Percentiles rank a stretch among this genome's conserved stretches.
These are phyloP conservation scores for Clarireedia homoeocarpa DNA, from an alignment of 2,329 filamentous ascomycete species.

Conservation along the genomic window DNA sequence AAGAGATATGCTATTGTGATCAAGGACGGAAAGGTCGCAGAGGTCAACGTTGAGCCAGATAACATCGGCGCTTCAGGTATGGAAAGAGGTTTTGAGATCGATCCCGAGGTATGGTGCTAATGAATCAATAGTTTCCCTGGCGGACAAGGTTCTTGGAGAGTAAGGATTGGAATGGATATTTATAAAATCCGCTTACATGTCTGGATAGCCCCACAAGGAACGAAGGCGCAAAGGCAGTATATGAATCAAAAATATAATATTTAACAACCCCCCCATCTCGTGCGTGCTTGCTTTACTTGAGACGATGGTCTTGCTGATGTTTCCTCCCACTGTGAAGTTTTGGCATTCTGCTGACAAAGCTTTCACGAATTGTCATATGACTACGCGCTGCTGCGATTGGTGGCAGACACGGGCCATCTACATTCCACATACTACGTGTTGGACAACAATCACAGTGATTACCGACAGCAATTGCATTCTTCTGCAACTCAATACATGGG, in stretches of 20 bases:
- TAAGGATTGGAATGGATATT: slow-evolving; percentile 6
- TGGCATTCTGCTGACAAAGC: neutral
- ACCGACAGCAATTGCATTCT: no score
- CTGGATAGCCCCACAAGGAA: neutral
- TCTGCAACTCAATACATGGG: no score
- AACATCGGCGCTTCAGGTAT: slow-evolving; percentile 62
- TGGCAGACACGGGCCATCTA: no score
- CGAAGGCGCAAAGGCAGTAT: neutral
- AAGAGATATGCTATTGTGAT: slow-evolving; percentile 83
- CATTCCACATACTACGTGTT: no score
- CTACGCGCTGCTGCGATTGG: no score
- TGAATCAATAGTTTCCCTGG: slow-evolving; percentile 28
- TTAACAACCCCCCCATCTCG: no score
- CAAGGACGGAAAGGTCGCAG: slow-evolving; percentile 76
- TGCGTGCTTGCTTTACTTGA: no score
- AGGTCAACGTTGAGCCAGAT: slow-evolving; percentile 80
- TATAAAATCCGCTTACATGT: neutral
- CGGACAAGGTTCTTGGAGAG: slow-evolving; percentile 22
- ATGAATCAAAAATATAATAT: neutral
- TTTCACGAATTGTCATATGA: no score
- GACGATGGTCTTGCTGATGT: no score
- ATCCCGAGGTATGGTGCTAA: neutral
- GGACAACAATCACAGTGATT: no score
- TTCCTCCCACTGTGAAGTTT: no score
- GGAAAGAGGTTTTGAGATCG: neutral